Conservation (phyloP, 2,329 filamentous ascomycete species). For the Curvularia eragrostidis region DNA sequence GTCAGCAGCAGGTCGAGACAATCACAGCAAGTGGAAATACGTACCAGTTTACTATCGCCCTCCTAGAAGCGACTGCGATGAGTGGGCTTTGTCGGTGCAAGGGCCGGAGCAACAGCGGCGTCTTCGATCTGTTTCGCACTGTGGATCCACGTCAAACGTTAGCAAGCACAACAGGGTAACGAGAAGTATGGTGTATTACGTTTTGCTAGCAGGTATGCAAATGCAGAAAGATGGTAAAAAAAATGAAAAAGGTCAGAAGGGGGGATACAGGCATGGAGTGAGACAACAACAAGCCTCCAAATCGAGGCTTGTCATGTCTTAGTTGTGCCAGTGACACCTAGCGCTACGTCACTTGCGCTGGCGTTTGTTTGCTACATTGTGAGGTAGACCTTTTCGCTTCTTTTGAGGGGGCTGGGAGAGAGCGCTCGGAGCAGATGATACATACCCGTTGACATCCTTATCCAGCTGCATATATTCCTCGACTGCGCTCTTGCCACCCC, state of each 20-base stretch:
- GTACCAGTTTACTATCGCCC: slow-evolving; percentile 13
- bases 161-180: slow-evolving; percentile 17
- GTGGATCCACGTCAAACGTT: slow-evolving; percentile 9
- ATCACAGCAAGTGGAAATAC: neutral
- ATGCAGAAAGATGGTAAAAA: slow-evolving; percentile 28
- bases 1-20: slow-evolving; percentile 2
- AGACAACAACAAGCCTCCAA: slow-evolving; percentile 6
- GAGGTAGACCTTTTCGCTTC: slow-evolving; percentile 41
- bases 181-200: slow-evolving; percentile 39
- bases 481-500: slow-evolving; percentile 81
- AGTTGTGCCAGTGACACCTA: slow-evolving; percentile 16
- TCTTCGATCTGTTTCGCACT: slow-evolving; percentile 25
- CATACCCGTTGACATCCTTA: slow-evolving; percentile 79
- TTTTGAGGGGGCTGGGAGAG: slow-evolving; percentile 28
- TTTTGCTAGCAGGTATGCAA: slow-evolving; percentile 35
- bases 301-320: slow-evolving; percentile 7
- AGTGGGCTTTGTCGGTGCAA: slow-evolving; percentile 16
- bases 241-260: slow-evolving; percentile 22
- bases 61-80: slow-evolving; percentile 27
- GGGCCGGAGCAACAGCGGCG: slow-evolving; percentile 3
- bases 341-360: slow-evolving; percentile 32
- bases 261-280: slow-evolving; percentile 12
- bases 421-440: slow-evolving; percentile 42
- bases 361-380: slow-evolving; percentile 44
- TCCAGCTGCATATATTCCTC: slow-evolving; percentile 86